A percentile compares a stretch with the other conserved stretches of the same genome.
Evolutionary conservation across 164 flowering plant genomes (phyloP).

Genomic region (Tinospora cordifolia): DNA sequence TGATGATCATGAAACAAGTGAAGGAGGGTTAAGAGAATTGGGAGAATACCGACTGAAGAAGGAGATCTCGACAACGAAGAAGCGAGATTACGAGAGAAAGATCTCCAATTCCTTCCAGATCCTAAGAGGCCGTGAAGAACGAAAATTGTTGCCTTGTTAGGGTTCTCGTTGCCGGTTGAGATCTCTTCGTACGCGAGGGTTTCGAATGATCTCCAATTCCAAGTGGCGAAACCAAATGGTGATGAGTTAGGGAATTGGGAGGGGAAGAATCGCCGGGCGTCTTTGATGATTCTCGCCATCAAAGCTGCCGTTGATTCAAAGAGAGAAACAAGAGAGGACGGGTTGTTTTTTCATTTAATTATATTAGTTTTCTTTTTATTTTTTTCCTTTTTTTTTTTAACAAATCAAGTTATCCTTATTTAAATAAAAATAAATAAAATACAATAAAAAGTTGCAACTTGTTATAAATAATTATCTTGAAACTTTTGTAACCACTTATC

Average conservation of each 20-base stretch:
- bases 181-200: slow-evolving; percentile 86
- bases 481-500: too few species aligned
- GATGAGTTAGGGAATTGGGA: slow-evolving; percentile 14
- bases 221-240: background rate
- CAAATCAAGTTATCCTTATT: too few species aligned
- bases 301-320: background rate
- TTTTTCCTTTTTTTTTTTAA: too few species aligned
- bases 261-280: slow-evolving; percentile 12
- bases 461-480: too few species aligned
- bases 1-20: background rate
- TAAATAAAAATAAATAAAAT: too few species aligned
- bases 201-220: slow-evolving; percentile 11
- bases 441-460: too few species aligned
- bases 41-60: background rate
- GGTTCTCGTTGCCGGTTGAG: slow-evolving; percentile 23
- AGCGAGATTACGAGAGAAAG: slow-evolving; percentile 69
- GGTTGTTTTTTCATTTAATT: too few species aligned
- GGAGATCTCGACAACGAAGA: slow-evolving; percentile 39
- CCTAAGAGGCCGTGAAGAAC: slow-evolving; percentile 87
- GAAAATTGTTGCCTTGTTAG: slow-evolving; percentile 53
- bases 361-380: too few species aligned
- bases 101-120: slow-evolving; percentile 79
- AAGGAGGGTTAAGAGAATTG: background rate
- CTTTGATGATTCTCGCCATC: slow-evolving; percentile 8
- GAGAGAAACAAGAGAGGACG: too few species aligned